Percentiles rank a stretch among this genome's conserved stretches.
Conservation (phyloP, 2,329 filamentous ascomycete species). For the Akanthomyces lecanii region DNA sequence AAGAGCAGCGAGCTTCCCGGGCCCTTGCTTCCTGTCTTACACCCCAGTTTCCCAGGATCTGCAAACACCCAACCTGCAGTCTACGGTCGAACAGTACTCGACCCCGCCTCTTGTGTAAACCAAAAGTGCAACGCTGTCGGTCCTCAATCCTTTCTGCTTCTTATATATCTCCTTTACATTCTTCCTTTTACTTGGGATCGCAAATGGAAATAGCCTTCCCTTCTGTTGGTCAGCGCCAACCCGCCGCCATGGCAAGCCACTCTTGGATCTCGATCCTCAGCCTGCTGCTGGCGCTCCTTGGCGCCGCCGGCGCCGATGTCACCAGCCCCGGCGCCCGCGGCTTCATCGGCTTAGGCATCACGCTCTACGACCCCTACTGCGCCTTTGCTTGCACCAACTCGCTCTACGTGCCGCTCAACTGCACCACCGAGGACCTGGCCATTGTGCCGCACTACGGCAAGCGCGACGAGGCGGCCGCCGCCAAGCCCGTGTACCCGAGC, state of each 20-base stretch:
- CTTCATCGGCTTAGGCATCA: constrained; percentile 22
- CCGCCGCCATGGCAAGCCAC: constrained; percentile 2
- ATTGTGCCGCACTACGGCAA: not conserved
- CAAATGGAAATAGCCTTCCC: not conserved
- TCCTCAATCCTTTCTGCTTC: not conserved
- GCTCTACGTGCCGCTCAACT: constrained; percentile 24
- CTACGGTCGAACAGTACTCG: not conserved
- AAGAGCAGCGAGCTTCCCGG: not conserved
- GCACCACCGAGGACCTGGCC: constrained; percentile 19
- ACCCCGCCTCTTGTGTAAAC: not conserved
- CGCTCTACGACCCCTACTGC: constrained; percentile 27
- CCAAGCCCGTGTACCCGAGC: constrained; percentile 11
- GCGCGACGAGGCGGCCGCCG: constrained; percentile 5
- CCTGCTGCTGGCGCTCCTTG: constrained; percentile 10
- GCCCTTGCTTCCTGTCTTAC: not conserved
- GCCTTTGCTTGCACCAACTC: constrained; percentile 27
- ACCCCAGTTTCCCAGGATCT: not conserved
- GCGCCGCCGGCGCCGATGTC: not conserved
- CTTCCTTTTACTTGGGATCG: not conserved
- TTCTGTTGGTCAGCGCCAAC: not conserved
- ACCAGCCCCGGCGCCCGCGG: constrained; percentile 5
- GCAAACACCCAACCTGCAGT: constrained; percentile 3
- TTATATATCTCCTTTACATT: not conserved
- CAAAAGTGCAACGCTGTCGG: not conserved
- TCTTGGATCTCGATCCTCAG: not conserved